Percentiles rank a stretch among this genome's conserved stretches.
phyloP scores from a whole-genome alignment of 805 yeast genomes.

The Candida argentea region DNA sequence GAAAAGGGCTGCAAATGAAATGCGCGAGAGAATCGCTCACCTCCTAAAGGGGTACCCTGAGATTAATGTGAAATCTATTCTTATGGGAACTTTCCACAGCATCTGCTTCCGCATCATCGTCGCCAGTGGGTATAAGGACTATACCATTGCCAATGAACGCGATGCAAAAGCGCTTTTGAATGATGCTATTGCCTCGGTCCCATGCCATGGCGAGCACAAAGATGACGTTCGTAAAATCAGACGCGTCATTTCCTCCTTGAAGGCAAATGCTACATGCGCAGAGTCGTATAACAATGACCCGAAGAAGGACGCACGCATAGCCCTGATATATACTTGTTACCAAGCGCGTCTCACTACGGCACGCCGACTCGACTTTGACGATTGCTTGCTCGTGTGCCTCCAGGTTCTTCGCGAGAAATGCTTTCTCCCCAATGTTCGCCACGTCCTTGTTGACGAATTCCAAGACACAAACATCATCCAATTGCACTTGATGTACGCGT shows the following conservation, averaged over 20 bases:
- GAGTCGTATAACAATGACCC: conserved; percentile 21
- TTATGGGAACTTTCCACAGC: conserved; percentile 88
- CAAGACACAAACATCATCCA: conserved; percentile 86
- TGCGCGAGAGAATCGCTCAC: conserved; percentile 48
- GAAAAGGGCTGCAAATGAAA: conserved; percentile 83
- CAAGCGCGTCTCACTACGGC: conserved; percentile 35
- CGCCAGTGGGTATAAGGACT: conserved; percentile 39
- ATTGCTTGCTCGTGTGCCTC: conserved; percentile 51
- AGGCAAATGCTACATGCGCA: conserved; percentile 41
- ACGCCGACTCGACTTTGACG: conserved; percentile 71
- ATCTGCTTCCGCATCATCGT: conserved; percentile 56
- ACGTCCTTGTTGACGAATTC: conserved; percentile 86
- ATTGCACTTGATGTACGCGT: conserved; percentile 49
- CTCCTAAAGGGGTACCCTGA: conserved; percentile 24
- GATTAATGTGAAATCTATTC: conserved; percentile 34
- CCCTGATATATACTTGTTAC: conserved; percentile 38
- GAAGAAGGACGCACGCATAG: conserved; percentile 9
- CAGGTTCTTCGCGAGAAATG: conserved; percentile 37
- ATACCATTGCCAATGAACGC: conserved; percentile 54
- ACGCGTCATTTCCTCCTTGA: conserved; percentile 43
- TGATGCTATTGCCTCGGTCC: conserved; percentile 6
- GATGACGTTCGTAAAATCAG: conserved; percentile 32
- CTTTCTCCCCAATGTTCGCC: conserved; percentile 42
- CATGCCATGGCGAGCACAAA: conserved; percentile 6
- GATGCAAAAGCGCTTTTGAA: conserved; percentile 43